A percentile compares a stretch with the other conserved stretches of the same genome.
phyloP scores from a whole-genome alignment of 495 filamentous ascomycete species.

The Aspergillus ellipticus region DNA sequence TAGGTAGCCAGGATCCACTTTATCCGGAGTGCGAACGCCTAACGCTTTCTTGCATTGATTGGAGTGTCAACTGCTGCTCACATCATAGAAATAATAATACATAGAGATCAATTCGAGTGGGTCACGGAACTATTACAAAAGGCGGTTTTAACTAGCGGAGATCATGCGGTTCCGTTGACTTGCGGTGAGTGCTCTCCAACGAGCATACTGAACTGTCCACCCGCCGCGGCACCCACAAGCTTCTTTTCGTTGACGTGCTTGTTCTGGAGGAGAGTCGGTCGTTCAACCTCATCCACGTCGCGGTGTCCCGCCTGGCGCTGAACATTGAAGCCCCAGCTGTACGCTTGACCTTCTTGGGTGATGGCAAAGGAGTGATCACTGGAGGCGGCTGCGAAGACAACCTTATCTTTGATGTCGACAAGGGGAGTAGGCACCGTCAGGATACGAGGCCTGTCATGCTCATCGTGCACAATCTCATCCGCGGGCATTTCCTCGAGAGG shows the following conservation, averaged over 20 bases:
- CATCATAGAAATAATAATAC: neutral
- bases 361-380: slow-evolving; percentile 61
- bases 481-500: slow-evolving; percentile 41
- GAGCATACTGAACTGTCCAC: slow-evolving; percentile 65
- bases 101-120: neutral
- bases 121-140: neutral
- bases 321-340: slow-evolving; percentile 65
- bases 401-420: slow-evolving; percentile 24
- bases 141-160: neutral
- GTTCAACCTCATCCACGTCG: slow-evolving; percentile 55
- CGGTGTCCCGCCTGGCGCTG: slow-evolving; percentile 68
- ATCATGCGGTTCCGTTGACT: neutral
- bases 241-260: slow-evolving; percentile 55
- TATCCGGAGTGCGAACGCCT: neutral
- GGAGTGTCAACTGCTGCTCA: neutral
- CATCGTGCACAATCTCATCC: slow-evolving; percentile 57
- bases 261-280: slow-evolving; percentile 60
- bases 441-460: slow-evolving; percentile 52
- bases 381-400: slow-evolving; percentile 39
- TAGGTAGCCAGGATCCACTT: neutral
- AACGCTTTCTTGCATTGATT: neutral
- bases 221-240: slow-evolving; percentile 55
- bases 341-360: slow-evolving; percentile 56
- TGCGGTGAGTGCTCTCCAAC: slow-evolving; percentile 24
- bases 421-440: slow-evolving; percentile 47